Evolutionary conservation across 345 rosid species (phyloP).

Genomic region (Trapa bicornis): DNA sequence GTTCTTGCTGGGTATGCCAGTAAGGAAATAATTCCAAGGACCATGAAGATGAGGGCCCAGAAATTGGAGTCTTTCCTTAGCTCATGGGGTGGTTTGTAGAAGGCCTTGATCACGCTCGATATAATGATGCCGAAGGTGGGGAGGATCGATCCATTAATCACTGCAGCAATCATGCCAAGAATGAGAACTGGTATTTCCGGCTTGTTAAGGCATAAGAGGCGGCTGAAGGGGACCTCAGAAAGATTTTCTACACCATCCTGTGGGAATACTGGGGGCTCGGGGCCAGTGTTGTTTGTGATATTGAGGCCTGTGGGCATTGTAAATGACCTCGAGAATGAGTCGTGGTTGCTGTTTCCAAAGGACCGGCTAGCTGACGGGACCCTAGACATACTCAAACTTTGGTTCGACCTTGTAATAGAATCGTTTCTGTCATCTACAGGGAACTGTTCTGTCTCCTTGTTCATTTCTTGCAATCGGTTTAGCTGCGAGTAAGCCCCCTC

Average conservation of each 20-base stretch:
- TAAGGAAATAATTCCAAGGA: conserved; percentile 47
- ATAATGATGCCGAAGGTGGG: conserved; percentile 50
- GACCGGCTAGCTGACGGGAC: conserved; percentile 38
- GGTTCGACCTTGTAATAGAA: conserved; percentile 28
- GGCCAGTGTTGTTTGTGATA: conserved; percentile 16
- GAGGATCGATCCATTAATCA: conserved; percentile 41
- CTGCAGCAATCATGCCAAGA: conserved; percentile 45
- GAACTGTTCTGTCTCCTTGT: not conserved
- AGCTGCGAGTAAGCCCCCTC: conserved; percentile 85
- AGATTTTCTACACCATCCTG: conserved; percentile 9
- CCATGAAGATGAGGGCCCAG: conserved; percentile 58
- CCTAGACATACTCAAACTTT: conserved; percentile 29
- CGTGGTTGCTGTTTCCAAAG: conserved; percentile 42
- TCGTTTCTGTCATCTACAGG: conserved; percentile 22
- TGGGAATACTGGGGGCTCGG: not conserved
- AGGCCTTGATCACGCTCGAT: conserved; percentile 45
- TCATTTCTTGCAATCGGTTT: conserved; percentile 57
- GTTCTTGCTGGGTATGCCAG: conserved; percentile 34
- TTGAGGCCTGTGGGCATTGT: conserved; percentile 47
- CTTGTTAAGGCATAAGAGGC: conserved; percentile 62
- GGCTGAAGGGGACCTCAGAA: conserved; percentile 33
- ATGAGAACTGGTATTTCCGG: conserved; percentile 66
- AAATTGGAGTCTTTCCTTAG: conserved; percentile 52
- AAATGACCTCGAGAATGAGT: conserved; percentile 40
- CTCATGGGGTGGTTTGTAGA: conserved; percentile 46